A percentile compares a stretch with the other conserved stretches of the same genome.
phyloP scores from a whole-genome alignment of 306 rosid genomes.

The Castanospermum australe region DNA sequence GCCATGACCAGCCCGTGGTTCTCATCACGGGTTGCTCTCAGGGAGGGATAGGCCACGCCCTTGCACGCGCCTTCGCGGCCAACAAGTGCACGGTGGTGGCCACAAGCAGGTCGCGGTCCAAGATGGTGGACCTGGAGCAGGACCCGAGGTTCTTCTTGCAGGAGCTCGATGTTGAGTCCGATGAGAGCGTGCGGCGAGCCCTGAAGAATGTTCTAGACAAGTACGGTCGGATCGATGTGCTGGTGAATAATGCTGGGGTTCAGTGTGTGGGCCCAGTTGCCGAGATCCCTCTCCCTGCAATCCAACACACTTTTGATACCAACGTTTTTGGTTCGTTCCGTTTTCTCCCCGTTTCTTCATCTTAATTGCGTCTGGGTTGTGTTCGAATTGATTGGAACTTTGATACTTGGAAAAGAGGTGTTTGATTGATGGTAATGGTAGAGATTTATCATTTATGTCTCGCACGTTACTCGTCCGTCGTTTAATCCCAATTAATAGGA shows the following conservation, averaged over 20 bases:
- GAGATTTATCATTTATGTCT: no score
- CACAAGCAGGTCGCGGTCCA: constrained; percentile 53
- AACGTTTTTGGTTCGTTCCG: constrained; percentile 62
- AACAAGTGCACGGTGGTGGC: constrained; percentile 69
- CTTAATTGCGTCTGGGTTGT: background rate
- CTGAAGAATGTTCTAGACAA: constrained; percentile 42
- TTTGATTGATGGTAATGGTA: no score
- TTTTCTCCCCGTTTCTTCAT: background rate
- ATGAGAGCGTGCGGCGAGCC: constrained; percentile 55
- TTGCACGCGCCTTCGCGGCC: constrained; percentile 74
- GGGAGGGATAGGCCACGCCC: constrained; percentile 79
- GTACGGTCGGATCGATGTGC: constrained; percentile 65
- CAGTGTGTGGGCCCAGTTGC: constrained; percentile 78
- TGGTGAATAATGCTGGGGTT: constrained; percentile 87
- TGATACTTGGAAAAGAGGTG: no score
- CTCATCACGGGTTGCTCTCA: constrained; percentile 67
- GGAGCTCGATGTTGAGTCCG: constrained; percentile 79
- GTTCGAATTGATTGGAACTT: background rate
- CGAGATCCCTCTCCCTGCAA: constrained; percentile 62
- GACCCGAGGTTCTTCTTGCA: constrained; percentile 54
- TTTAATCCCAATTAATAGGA: no score
- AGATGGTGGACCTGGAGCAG: constrained; percentile 59
- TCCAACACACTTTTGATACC: constrained; percentile 63
- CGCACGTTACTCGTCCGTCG: no score
- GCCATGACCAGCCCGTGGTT: constrained; percentile 45